These are phyloP conservation scores for Lactuca sativa DNA, from an alignment of 129 eudicot genomes.

Conservation along the genomic window DNA sequence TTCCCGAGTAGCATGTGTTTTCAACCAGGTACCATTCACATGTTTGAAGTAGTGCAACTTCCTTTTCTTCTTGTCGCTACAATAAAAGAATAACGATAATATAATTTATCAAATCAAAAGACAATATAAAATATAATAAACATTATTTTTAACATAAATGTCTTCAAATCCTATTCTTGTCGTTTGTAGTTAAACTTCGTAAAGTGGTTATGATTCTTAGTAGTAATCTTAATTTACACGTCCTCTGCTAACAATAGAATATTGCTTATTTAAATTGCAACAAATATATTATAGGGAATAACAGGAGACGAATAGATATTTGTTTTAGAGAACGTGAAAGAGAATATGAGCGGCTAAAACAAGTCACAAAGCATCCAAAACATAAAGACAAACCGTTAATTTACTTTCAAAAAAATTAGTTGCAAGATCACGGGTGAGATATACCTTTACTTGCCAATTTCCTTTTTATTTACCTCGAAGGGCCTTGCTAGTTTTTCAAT, in stretches of 20 bases:
- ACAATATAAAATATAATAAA: too few species aligned
- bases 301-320: conserved; percentile 6
- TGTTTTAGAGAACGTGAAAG: conserved; percentile 24
- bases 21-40: too few species aligned
- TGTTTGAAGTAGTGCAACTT: too few species aligned
- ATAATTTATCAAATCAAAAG: too few species aligned
- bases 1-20: too few species aligned
- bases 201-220: too few species aligned
- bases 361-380: conserved; percentile 18
- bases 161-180: not conserved
- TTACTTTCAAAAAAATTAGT: conserved; percentile 1
- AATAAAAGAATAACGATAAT: too few species aligned
- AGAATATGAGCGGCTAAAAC: conserved; percentile 29
- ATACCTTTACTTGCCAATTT: not conserved
- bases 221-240: not conserved
- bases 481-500: too few species aligned
- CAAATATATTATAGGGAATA: not conserved
- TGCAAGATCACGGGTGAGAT: conserved; percentile 32
- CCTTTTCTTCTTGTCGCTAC: too few species aligned
- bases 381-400: conserved; percentile 25
- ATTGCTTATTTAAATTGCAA: not conserved
- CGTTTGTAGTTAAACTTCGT: not conserved
- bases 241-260: not conserved
- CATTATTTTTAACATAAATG: not conserved
- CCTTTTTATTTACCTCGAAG: too few species aligned